These are phyloP conservation scores for Euphorbia peplus DNA, from an alignment of 345 rosid genomes.

Conservation along the genomic window DNA sequence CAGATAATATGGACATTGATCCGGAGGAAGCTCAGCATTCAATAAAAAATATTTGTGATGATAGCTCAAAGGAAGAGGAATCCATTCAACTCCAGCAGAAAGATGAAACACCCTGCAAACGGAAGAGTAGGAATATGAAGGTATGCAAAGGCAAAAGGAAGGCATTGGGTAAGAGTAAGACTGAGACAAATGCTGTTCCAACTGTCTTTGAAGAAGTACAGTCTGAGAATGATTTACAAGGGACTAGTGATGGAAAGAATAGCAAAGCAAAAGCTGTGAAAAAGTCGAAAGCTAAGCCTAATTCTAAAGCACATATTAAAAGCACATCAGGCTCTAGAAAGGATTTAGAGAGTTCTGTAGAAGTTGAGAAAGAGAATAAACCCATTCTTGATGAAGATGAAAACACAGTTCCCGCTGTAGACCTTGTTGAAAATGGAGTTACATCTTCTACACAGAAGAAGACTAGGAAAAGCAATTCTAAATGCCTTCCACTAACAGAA, in stretches of 20 bases:
- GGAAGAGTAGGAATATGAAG: conserved; percentile 17
- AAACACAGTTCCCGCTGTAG: conserved; percentile 15
- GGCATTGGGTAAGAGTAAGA: conserved; percentile 30
- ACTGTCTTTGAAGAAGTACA: conserved; percentile 17
- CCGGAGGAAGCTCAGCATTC: conserved; percentile 19
- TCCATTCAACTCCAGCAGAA: conserved; percentile 22
- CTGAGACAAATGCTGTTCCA: conserved; percentile 24
- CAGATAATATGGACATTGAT: conserved; percentile 11
- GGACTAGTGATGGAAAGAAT: conserved; percentile 15
- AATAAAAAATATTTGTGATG: conserved; percentile 15
- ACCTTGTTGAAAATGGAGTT: conserved; percentile 23
- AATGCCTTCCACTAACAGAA: conserved; percentile 14
- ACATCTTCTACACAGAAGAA: conserved; percentile 31
- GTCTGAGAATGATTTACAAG: conserved; percentile 26
- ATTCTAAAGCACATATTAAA: conserved; percentile 14
- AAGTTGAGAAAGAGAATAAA: conserved; percentile 40
- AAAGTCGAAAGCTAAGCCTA: conserved; percentile 21
- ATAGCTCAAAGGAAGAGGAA: conserved; percentile 20
- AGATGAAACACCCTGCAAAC: conserved; percentile 23
- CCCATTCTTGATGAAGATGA: conserved; percentile 30
- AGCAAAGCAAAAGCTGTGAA: conserved; percentile 18
- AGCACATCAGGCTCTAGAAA: conserved; percentile 13
- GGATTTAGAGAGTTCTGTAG: conserved; percentile 19
- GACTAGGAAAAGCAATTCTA: conserved; percentile 24
- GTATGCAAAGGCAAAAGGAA: conserved; percentile 26